These are phyloP conservation scores for Tetrapisispora fleetii DNA, from an alignment of 805 yeast species.

Conservation along the genomic window DNA sequence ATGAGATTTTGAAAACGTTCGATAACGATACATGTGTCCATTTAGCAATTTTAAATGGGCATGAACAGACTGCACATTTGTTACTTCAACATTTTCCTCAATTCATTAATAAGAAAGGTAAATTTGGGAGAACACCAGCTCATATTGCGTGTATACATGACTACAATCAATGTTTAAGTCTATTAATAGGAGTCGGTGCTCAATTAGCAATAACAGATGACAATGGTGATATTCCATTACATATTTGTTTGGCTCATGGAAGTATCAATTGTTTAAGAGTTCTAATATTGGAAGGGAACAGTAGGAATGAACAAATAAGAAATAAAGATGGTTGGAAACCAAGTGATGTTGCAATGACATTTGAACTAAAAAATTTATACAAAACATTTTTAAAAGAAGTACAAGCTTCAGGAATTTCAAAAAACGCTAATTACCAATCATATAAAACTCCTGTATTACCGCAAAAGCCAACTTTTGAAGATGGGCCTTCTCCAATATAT, in stretches of 20 bases:
- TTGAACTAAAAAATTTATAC: conserved; percentile 39
- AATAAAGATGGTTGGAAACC: conserved; percentile 62
- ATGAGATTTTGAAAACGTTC: conserved; percentile 43
- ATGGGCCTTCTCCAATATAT: conserved; percentile 23
- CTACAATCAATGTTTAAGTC: conserved; percentile 49
- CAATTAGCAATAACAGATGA: conserved; percentile 62
- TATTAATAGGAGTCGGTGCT: conserved; percentile 67
- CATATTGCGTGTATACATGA: conserved; percentile 58
- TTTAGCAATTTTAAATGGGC: conserved; percentile 52
- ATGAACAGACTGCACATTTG: conserved; percentile 63
- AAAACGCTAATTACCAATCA: conserved; percentile 15
- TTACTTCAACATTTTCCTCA: conserved; percentile 56
- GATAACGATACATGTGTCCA: conserved; percentile 60
- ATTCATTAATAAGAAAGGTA: conserved; percentile 41
- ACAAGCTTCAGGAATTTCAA: conserved; percentile 8
- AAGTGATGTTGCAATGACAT: conserved; percentile 46
- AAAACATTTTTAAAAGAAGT: conserved; percentile 22
- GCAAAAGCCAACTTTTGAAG: conserved; percentile 20
- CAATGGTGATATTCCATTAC: conserved; percentile 75
- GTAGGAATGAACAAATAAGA: conserved; percentile 37
- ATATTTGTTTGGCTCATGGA: conserved; percentile 69
- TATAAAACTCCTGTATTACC: conserved; percentile 21
- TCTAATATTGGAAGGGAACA: conserved; percentile 34
- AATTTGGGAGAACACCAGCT: conserved; percentile 49
- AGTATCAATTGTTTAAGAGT: conserved; percentile 46